Evolutionary conservation across 1,139 yeast genomes (phyloP).

Genomic region (Trichomonascaceae sp.): DNA sequence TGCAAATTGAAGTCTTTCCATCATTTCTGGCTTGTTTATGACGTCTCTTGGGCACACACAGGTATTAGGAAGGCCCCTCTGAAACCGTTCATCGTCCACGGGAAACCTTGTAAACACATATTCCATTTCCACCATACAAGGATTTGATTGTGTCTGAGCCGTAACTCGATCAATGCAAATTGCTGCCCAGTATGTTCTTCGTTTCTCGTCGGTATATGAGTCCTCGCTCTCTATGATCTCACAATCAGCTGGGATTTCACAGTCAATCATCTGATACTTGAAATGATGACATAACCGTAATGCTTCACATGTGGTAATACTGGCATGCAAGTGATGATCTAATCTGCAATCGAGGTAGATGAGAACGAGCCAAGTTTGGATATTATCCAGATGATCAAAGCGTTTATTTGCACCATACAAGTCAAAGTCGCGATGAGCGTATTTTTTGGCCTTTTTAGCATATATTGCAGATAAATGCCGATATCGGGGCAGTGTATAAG

Average conservation of each 20-base stretch:
- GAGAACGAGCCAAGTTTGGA: slow-evolving; percentile 1
- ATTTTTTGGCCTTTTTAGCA: neutral
- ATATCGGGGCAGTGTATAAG: neutral
- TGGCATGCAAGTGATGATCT: neutral
- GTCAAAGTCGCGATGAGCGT: neutral
- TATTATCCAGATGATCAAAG: slow-evolving; percentile 1
- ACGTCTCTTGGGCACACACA: neutral
- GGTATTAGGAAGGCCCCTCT: neutral
- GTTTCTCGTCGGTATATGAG: neutral
- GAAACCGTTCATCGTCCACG: slow-evolving; percentile 1
- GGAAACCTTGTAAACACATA: slow-evolving; percentile 1
- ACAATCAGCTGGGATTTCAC: neutral
- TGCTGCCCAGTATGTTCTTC: slow-evolving; percentile 2
- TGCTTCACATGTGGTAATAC: neutral
- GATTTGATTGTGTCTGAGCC: neutral
- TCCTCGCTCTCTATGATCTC: neutral
- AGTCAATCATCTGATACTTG: slow-evolving; percentile 1
- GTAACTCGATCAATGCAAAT: neutral
- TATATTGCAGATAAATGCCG: neutral
- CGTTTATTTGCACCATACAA: neutral
- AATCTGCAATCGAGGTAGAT: neutral
- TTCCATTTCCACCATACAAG: neutral
- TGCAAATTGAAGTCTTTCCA: neutral
- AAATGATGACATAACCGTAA: neutral
- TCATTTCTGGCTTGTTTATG: neutral